Evolutionary conservation across 371 early-diverging fungal genomes (phyloP).

Genomic region (Dichotomocladium elegans): DNA sequence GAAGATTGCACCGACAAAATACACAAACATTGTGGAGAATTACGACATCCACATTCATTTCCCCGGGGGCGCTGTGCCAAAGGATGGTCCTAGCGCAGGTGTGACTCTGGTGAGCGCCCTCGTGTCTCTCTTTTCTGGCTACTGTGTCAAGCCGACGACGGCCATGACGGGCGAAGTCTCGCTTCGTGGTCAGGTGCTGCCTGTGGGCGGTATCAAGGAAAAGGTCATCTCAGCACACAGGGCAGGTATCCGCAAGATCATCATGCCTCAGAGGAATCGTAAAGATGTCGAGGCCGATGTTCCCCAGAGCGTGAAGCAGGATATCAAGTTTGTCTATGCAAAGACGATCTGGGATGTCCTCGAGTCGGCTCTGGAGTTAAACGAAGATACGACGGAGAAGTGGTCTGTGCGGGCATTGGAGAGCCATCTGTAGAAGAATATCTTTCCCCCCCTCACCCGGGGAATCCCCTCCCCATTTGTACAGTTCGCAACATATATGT

Average conservation of each 20-base stretch:
- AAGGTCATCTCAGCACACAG: conserved; percentile 88
- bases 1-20: conserved; percentile 39
- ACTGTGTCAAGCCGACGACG: conserved; percentile 52
- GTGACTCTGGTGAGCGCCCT: conserved; percentile 43
- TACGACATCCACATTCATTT: conserved; percentile 81
- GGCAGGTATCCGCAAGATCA: conserved; percentile 65
- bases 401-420: conserved; percentile 19
- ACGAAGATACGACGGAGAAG: conserved; percentile 62
- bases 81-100: conserved; percentile 62
- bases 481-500: too few relatives aligned
- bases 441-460: too few relatives aligned
- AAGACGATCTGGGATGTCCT: conserved; percentile 71
- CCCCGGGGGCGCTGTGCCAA: conserved; percentile 64
- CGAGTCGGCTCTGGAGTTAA: conserved; percentile 30
- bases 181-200: conserved; percentile 77
- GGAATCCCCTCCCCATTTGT: too few relatives aligned
- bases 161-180: conserved; percentile 92
- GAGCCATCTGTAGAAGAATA: conserved; percentile 25
- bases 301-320: conserved; percentile 58
- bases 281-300: conserved; percentile 69
- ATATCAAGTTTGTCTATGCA: conserved; percentile 72
- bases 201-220: conserved; percentile 88
- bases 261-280: conserved; percentile 55
- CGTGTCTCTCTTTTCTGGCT: conserved; percentile 70
- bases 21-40: conserved; percentile 44